phyloP scores from a whole-genome alignment of 1,139 yeast genomes.

The Debaryomyces udenii region DNA sequence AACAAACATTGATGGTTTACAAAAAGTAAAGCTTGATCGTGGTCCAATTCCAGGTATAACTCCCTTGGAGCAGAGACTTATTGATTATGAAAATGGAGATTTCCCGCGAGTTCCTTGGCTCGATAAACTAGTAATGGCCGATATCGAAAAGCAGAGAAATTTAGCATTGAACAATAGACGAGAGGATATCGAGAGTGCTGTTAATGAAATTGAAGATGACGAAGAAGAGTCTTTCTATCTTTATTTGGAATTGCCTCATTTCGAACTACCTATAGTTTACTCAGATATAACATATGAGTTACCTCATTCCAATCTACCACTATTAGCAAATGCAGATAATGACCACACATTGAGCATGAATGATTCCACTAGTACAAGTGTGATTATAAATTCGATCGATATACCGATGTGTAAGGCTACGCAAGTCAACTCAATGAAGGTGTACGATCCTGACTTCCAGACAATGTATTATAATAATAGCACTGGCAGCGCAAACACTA shows the following conservation, averaged over 20 bases:
- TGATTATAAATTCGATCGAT: conserved; percentile 39
- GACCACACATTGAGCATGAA: conserved; percentile 12
- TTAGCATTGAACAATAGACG: conserved; percentile 4
- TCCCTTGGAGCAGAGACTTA: conserved; percentile 56
- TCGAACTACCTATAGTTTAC: conserved; percentile 80
- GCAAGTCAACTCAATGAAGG: conserved; percentile 20
- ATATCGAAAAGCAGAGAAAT: conserved; percentile 44
- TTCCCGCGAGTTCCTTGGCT: conserved; percentile 70
- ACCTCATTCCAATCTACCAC: conserved; percentile 15
- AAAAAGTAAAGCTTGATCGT: conserved; percentile 21
- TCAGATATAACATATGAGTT: conserved; percentile 52
- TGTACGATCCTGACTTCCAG: conserved; percentile 46
- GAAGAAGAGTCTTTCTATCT: conserved; percentile 44
- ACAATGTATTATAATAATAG: conserved; percentile 14
- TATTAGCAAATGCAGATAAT: neutral
- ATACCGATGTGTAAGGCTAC: conserved; percentile 28
- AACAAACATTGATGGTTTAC: conserved; percentile 7
- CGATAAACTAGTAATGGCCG: conserved; percentile 65
- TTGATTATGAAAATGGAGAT: conserved; percentile 71
- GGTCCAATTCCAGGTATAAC: conserved; percentile 28
- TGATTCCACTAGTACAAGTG: conserved; percentile 24
- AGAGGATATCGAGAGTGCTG: conserved; percentile 14
- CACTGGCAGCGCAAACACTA: conserved; percentile 14
- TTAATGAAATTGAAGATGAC: conserved; percentile 22
- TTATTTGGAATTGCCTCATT: conserved; percentile 71